Percentiles rank a stretch among this genome's conserved stretches.
Evolutionary conservation across 768 basidiomycete genomes (phyloP).

Genomic region (Mycena floridula): DNA sequence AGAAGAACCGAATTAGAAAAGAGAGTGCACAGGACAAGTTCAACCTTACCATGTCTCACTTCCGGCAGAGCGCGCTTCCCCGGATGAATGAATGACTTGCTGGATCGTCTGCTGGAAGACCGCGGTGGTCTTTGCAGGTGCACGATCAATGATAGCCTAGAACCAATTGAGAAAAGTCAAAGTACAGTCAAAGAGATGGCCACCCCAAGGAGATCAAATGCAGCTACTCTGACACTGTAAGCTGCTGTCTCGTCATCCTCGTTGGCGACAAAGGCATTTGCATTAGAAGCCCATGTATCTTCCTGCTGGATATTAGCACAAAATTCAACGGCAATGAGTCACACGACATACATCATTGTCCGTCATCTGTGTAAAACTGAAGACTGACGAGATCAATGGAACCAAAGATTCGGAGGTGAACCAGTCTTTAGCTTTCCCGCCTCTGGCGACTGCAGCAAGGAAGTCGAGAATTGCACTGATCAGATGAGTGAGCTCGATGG

Average conservation of each 20-base stretch:
- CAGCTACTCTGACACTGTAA: slow-evolving; percentile 79
- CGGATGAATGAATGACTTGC: slow-evolving; percentile 51
- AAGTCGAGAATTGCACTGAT: slow-evolving; percentile 81
- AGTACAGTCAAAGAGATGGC: slow-evolving; percentile 5
- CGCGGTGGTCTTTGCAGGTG: slow-evolving; percentile 40
- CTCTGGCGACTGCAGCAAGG: slow-evolving; percentile 56
- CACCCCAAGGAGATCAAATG: slow-evolving; percentile 80
- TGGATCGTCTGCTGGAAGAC: slow-evolving; percentile 51
- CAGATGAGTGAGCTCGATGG: slow-evolving; percentile 70
- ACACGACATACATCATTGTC: slow-evolving; percentile 66
- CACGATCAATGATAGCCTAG: slow-evolving; percentile 55
- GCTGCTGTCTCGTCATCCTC: slow-evolving; percentile 87
- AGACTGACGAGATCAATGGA: slow-evolving; percentile 46
- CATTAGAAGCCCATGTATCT: slow-evolving; percentile 83
- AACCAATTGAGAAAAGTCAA: background rate
- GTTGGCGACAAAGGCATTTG: slow-evolving; percentile 90
- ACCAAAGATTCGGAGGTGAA: slow-evolving; percentile 46
- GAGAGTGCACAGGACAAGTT: background rate
- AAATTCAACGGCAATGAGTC: background rate
- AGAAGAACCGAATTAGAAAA: background rate
- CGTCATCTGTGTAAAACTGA: slow-evolving; percentile 82
- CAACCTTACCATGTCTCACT: slow-evolving; percentile 56
- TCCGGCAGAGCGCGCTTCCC: slow-evolving; percentile 47
- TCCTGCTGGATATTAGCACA: slow-evolving; percentile 46
- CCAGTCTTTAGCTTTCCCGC: slow-evolving; percentile 62